Evolutionary conservation across 208 protist genomes (phyloP).

Genomic region (Acanthamoeba healyi): DNA sequence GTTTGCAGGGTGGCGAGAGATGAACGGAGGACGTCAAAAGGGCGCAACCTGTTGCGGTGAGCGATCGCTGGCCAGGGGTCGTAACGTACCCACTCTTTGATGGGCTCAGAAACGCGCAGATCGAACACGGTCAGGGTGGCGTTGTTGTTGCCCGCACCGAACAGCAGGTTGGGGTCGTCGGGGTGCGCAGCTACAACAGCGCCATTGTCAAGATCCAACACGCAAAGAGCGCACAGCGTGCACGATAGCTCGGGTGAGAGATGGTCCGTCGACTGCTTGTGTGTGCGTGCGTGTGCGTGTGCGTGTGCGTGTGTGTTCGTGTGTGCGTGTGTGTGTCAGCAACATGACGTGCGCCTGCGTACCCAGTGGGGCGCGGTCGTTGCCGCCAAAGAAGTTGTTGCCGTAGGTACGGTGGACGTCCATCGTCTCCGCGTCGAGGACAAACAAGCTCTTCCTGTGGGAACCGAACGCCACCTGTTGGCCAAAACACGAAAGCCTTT

Average conservation of each 20-base stretch:
- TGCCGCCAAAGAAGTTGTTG: neutral
- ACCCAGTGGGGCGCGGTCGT: neutral
- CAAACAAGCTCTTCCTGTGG: neutral
- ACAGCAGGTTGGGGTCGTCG: slow-evolving; percentile 11
- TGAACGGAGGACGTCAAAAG: too few relatives aligned
- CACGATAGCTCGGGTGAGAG: too few relatives aligned
- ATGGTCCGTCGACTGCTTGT: too few relatives aligned
- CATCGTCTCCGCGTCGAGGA: slow-evolving; percentile 25
- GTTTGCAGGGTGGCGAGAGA: neutral
- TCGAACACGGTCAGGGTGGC: slow-evolving; percentile 17
- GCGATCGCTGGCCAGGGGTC: too few relatives aligned
- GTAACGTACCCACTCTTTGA: neutral
- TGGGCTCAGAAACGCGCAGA: neutral
- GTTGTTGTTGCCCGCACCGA: neutral
- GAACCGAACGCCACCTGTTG: neutral
- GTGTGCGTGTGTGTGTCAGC: too few relatives aligned
- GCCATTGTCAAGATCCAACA: too few relatives aligned
- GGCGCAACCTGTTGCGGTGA: too few relatives aligned
- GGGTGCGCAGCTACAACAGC: neutral
- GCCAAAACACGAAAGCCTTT: too few relatives aligned
- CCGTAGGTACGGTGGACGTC: neutral
- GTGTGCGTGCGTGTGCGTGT: too few relatives aligned
- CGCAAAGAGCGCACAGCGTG: too few relatives aligned
- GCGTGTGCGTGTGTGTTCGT: too few relatives aligned
- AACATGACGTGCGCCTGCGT: too few relatives aligned